phyloP scores from a whole-genome alignment of 345 rosid genomes.

The Rhizophora apiculata region DNA sequence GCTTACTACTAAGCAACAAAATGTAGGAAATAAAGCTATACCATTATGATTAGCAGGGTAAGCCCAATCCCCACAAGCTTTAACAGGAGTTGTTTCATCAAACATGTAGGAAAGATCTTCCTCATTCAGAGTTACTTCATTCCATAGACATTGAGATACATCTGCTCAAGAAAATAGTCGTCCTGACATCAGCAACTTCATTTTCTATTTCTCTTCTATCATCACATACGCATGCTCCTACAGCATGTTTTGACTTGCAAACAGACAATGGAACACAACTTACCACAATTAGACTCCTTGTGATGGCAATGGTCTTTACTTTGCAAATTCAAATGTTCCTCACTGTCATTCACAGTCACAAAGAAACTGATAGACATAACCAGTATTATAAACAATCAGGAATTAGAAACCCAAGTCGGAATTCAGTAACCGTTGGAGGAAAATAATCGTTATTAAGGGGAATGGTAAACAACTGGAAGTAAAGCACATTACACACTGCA shows the following conservation, averaged over 20 bases:
- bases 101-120: slow-evolving; percentile 84
- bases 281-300: slow-evolving; percentile 40
- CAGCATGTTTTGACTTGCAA: not conserved
- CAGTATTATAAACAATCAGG: not conserved
- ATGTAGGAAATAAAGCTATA: slow-evolving; percentile 18
- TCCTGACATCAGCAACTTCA: not conserved
- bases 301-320: slow-evolving; percentile 26
- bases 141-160: slow-evolving; percentile 34
- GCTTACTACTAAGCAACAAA: not conserved
- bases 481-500: not conserved
- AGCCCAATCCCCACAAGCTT: slow-evolving; percentile 74
- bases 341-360: slow-evolving; percentile 21
- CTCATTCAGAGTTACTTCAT: slow-evolving; percentile 59
- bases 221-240: not conserved
- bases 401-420: slow-evolving; percentile 4
- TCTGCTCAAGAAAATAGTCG: slow-evolving; percentile 22
- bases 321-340: slow-evolving; percentile 43
- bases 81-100: slow-evolving; percentile 78
- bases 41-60: slow-evolving; percentile 46
- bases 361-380: not conserved
- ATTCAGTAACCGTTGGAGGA: slow-evolving; percentile 4
- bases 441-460: not conserved
- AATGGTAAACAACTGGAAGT: not conserved
- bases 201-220: not conserved
- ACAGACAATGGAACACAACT: slow-evolving; percentile 13